These are phyloP conservation scores for Fusarium stilboides DNA, from an alignment of 2,329 filamentous ascomycete genomes.

Conservation along the genomic window DNA sequence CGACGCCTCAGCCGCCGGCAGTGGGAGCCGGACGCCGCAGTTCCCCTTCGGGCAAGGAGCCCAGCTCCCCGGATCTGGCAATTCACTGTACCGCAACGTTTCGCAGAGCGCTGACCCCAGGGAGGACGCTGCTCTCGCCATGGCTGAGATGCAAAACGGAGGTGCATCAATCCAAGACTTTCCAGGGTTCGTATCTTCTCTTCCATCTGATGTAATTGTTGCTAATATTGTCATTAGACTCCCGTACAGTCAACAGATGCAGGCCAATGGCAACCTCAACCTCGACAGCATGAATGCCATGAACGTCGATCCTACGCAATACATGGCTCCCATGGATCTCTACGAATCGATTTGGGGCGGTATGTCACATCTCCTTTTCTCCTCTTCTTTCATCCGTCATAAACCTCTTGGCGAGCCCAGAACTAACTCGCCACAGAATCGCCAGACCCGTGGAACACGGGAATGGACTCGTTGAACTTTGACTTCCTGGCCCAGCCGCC, in stretches of 20 bases:
- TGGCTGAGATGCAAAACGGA: conserved; percentile 75
- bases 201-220: conserved; percentile 1
- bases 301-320: conserved; percentile 70
- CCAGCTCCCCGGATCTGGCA: conserved; percentile 44
- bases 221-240: conserved; percentile 50
- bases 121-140: conserved; percentile 74
- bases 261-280: conserved; percentile 49
- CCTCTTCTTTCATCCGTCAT: conserved; percentile 7
- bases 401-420: neutral
- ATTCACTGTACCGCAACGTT: conserved; percentile 48
- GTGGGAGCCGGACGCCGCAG: conserved; percentile 62
- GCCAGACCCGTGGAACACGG: conserved; percentile 71
- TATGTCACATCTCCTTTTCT: conserved; percentile 56
- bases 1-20: conserved; percentile 62
- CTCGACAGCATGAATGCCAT: conserved; percentile 64
- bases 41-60: conserved; percentile 47
- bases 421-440: conserved; percentile 62
- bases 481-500: conserved; percentile 73
- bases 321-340: conserved; percentile 77
- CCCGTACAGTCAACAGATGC: conserved; percentile 58
- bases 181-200: conserved; percentile 53
- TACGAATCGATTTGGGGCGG: conserved; percentile 80
- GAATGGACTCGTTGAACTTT: conserved; percentile 71
- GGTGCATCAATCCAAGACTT: conserved; percentile 64
- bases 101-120: conserved; percentile 64